These are phyloP conservation scores for Drosera spatulata DNA, from an alignment of 179 eudicot species.

Conservation along the genomic window DNA sequence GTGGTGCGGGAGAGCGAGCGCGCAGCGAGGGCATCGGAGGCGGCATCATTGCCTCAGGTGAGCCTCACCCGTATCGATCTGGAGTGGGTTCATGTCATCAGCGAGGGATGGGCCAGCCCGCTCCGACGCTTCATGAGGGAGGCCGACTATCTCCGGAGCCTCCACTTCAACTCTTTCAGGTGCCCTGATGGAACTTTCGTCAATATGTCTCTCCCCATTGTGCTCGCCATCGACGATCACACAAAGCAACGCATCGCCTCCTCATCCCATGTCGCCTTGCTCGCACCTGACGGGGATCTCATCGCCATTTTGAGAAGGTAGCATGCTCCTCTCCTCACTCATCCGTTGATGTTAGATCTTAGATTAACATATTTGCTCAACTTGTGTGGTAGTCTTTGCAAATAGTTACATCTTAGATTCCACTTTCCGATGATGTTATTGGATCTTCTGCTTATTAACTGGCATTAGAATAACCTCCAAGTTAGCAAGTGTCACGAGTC, in stretches of 20 bases:
- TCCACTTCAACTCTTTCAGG: conserved; percentile 75
- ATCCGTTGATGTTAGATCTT: too few species aligned
- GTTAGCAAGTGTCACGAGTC: too few species aligned
- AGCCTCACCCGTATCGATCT: conserved; percentile 53
- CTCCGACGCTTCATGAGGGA: conserved; percentile 84
- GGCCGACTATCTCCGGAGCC: conserved; percentile 69
- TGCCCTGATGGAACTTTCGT: conserved; percentile 57
- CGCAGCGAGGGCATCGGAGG: conserved; percentile 31
- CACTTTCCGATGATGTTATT: too few species aligned
- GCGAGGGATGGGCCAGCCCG: conserved; percentile 95
- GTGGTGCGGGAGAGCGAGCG: conserved; percentile 38
- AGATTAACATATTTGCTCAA: too few species aligned
- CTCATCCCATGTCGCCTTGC: conserved; percentile 41
- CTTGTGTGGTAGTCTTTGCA: too few species aligned
- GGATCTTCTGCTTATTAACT: too few species aligned
- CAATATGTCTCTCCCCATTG: conserved; percentile 88
- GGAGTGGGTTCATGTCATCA: conserved; percentile 83
- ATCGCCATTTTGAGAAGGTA: conserved; percentile 69
- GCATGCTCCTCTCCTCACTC: background rate
- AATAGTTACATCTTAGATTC: too few species aligned
- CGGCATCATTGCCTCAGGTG: conserved; percentile 49
- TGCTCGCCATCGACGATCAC: conserved; percentile 68
- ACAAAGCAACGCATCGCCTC: conserved; percentile 43
- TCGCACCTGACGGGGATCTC: conserved; percentile 41
- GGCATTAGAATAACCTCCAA: too few species aligned